Conservation (phyloP, 257 asterid species). For the Eustoma russellianum region DNA sequence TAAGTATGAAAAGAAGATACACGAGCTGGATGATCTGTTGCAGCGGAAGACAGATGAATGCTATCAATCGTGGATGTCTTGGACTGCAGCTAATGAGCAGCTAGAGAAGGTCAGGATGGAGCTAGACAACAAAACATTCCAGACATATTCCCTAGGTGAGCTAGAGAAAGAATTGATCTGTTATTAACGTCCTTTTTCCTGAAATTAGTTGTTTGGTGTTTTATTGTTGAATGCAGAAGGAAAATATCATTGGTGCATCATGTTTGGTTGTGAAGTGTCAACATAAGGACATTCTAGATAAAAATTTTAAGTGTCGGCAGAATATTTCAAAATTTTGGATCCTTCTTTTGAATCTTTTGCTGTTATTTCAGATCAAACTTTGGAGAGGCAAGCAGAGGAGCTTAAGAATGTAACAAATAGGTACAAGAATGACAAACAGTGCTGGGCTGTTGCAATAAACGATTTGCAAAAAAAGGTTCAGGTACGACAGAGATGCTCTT, state of each 20-base stretch:
- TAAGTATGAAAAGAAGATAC: constrained; percentile 72
- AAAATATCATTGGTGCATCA: too few relatives aligned
- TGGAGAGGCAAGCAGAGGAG: constrained; percentile 52
- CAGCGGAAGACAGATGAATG: constrained; percentile 86
- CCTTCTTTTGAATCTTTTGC: constrained; percentile 1
- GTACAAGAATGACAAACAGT: constrained; percentile 53
- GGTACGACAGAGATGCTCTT: constrained; percentile 28
- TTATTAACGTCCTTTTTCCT: too few relatives aligned
- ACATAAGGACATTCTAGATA: not conserved
- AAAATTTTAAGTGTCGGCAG: not conserved
- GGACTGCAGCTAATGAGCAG: constrained; percentile 71
- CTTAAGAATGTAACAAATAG: constrained; percentile 51
- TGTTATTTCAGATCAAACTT: constrained; percentile 47
- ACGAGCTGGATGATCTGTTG: constrained; percentile 57
- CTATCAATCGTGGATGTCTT: constrained; percentile 97
- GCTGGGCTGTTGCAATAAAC: constrained; percentile 53
- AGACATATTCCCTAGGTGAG: constrained; percentile 75
- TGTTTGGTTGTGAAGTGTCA: not conserved
- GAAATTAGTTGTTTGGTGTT: too few relatives aligned
- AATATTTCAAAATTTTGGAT: not conserved
- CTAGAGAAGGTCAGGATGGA: constrained; percentile 81
- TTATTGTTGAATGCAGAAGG: too few relatives aligned
- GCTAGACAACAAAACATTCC: constrained; percentile 73
- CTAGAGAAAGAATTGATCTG: not conserved
- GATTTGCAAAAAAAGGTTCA: constrained; percentile 57